phyloP scores from a whole-genome alignment of 495 filamentous ascomycete species.

The Daldinia loculata region DNA sequence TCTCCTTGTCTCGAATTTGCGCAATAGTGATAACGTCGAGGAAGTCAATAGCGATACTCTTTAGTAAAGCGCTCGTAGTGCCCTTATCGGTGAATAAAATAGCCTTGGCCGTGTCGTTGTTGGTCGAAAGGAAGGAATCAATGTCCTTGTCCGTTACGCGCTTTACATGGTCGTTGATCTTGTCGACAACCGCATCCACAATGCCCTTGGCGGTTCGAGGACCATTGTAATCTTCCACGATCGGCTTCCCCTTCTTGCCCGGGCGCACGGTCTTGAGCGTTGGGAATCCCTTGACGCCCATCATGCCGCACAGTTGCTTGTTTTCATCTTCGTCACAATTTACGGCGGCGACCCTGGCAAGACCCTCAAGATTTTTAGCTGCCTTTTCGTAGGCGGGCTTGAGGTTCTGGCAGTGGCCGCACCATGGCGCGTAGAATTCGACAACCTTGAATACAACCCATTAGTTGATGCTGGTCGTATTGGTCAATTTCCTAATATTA shows the following conservation, averaged over 20 bases:
- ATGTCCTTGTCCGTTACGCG: constrained; percentile 80
- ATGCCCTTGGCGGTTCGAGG: constrained; percentile 83
- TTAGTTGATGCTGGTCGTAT: background rate
- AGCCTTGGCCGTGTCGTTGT: constrained; percentile 81
- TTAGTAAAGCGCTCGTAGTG: constrained; percentile 80
- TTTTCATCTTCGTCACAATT: constrained; percentile 97
- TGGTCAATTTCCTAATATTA: background rate
- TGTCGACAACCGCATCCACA: constrained; percentile 81
- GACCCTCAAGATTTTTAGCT: constrained; percentile 83
- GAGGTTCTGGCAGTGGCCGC: constrained; percentile 94
- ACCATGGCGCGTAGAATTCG: constrained; percentile 96
- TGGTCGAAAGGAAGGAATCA: constrained; percentile 75
- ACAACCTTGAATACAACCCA: constrained; percentile 51
- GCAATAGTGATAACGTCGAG: constrained; percentile 81
- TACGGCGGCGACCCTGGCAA: constrained; percentile 93
- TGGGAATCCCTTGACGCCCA: constrained; percentile 96
- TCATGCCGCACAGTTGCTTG: constrained; percentile 83
- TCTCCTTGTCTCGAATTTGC: constrained; percentile 87
- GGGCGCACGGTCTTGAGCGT: constrained; percentile 95
- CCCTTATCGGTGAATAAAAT: constrained; percentile 96
- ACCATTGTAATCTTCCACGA: constrained; percentile 93
- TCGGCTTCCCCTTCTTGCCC: constrained; percentile 77
- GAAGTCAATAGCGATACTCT: constrained; percentile 90
- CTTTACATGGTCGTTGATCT: constrained; percentile 92
- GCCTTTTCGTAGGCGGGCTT: constrained; percentile 96